Base-by-base conservation (phyloP, 2,329 filamentous ascomycete species). In the Lecanicillium sp. region DNA sequence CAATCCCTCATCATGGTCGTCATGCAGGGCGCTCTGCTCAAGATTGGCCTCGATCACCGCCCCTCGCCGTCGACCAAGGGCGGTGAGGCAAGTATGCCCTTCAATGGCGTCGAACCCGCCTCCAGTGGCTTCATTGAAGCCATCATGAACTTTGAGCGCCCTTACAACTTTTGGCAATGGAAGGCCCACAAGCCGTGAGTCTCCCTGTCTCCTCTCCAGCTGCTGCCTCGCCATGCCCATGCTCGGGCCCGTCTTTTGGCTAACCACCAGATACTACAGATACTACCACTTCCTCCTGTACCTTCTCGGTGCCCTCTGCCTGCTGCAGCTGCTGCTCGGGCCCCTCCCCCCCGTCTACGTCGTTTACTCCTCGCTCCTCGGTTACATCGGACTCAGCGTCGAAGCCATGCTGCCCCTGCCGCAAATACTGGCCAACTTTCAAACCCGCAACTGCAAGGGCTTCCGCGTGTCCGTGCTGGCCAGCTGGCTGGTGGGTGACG, bases 151-250 rank as follows among this genome's bases (percentile, higher is more conserved):
- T 52, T 52, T n/a, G 68, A 66, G 44, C 68, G 85, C 17, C 85
- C 85, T 1, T 89, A 80, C 55, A 74, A 79, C 52, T 90, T 90
- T 58, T 90, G 86, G 86, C 84, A 86, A 59, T 90, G 86, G 86
- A 72, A 78, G 41, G 77, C 75, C 15, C 71, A 79, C 5, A 79
- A 79, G 50, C 83, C 84, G 65, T 81, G 57, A 43, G 74, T 68
- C 27, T n/a, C n/a, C n/a, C n/a, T n/a, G n/a, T 12, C 31, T 13
- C 14, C 25, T 17, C 29, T 17, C 22, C 22, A 25, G 22, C 11
- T 11, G 7, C 22, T 25, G 22, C 22, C 22, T 6, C 22, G n/a
- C n/a, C n/a, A n/a, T n/a, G n/a, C n/a, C n/a, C n/a, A n/a, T n/a
- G n/a, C n/a, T n/a, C n/a, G n/a, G n/a, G n/a, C n/a, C n/a, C n/a